phyloP scores from a whole-genome alignment of 2,329 filamentous ascomycete genomes.

The Xylariaceae sp. region DNA sequence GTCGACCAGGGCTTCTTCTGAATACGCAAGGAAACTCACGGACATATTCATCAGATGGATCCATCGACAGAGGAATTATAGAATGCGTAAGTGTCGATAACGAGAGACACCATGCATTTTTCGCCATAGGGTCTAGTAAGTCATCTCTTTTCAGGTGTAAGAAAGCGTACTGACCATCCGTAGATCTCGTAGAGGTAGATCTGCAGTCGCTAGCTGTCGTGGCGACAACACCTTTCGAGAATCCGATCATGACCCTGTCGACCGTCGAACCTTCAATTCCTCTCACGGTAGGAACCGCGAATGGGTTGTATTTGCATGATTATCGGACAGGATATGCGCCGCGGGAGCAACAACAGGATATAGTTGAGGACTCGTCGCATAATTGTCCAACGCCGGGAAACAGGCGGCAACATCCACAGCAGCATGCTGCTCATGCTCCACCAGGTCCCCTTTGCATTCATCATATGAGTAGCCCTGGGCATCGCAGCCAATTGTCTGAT shows the following conservation, averaged over 20 bases:
- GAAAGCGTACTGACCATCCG: conserved; percentile 14
- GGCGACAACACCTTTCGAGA: conserved; percentile 67
- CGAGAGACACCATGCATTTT: conserved; percentile 61
- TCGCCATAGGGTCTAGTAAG: conserved; percentile 69
- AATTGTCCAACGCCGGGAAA: conserved; percentile 43
- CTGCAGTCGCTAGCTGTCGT: conserved; percentile 65
- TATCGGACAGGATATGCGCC: conserved; percentile 46
- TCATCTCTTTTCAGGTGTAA: conserved; percentile 17
- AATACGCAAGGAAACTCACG: conserved; percentile 13
- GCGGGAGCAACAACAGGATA: conserved; percentile 33
- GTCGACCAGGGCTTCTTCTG: conserved; percentile 62
- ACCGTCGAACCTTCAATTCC: conserved; percentile 60
- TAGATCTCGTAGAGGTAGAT: conserved; percentile 72
- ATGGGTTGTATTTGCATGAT: conserved; percentile 79
- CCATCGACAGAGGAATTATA: conserved; percentile 53
- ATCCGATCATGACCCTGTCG: conserved; percentile 78
- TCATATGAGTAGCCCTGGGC: conserved; percentile 59
- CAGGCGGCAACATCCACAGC: conserved; percentile 48
- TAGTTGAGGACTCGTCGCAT: conserved; percentile 33
- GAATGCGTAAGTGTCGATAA: conserved; percentile 81
- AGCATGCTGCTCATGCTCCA: conserved; percentile 69
- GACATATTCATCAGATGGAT: conserved; percentile 41
- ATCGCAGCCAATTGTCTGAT: conserved; percentile 53
- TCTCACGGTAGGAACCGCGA: conserved; percentile 76
- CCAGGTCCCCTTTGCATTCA: conserved; percentile 78